A percentile compares a stretch with the other conserved stretches of the same genome.
Conservation (phyloP, 805 yeast species). For the Saccharomycopsis sp. region DNA sequence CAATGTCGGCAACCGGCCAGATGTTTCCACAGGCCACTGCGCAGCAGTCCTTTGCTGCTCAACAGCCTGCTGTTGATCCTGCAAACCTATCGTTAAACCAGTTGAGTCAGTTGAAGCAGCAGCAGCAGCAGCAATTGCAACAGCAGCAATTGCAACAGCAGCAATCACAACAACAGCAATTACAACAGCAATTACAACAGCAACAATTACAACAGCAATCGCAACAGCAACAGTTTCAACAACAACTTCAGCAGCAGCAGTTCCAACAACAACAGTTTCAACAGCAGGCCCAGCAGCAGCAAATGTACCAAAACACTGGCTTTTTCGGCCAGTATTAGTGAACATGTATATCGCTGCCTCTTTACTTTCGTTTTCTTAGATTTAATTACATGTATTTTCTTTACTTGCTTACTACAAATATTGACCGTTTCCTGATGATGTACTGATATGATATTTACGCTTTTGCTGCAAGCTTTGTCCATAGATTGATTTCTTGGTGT, state of each 20-base stretch:
- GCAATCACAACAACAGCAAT: conserved; percentile 10
- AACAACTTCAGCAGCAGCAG: conserved; percentile 10
- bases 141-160: conserved; percentile 4
- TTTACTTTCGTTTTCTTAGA: background rate
- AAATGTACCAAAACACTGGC: conserved; percentile 13
- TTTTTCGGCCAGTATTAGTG: conserved; percentile 1
- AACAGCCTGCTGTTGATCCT: background rate
- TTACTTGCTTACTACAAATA: no score
- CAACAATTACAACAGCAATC: conserved; percentile 10
- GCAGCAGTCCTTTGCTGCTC: background rate
- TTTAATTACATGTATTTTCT: background rate
- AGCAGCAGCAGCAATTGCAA: conserved; percentile 16
- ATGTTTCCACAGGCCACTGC: background rate
- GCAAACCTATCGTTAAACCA: conserved; percentile 1
- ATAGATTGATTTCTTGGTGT: no score
- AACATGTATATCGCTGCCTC: background rate
- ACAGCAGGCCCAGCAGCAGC: conserved; percentile 3
- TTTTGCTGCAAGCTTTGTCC: no score
- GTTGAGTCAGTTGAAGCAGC: conserved; percentile 1
- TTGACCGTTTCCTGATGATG: no score
- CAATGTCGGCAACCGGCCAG: background rate
- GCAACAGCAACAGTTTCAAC: conserved; percentile 9
- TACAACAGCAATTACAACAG: conserved; percentile 7
- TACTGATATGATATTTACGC: no score
- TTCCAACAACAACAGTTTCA: conserved; percentile 2